Evolutionary conservation across 371 early-diverging fungal species (phyloP).

Genomic region (Basidiobolus meristosporus): DNA sequence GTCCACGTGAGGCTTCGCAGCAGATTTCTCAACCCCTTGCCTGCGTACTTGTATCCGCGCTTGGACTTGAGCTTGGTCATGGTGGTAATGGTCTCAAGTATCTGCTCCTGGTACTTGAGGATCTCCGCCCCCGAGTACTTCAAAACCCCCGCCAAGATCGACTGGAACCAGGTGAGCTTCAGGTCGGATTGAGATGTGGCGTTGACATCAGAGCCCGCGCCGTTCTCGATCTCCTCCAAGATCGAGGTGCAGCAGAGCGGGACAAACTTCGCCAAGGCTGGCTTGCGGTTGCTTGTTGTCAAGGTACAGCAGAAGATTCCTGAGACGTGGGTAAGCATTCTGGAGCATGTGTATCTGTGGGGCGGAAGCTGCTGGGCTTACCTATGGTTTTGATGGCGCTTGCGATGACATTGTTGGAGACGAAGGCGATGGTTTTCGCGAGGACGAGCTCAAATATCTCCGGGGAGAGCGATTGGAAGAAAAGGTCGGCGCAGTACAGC

Average conservation of each 20-base stretch:
- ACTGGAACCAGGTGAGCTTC: conserved; percentile 62
- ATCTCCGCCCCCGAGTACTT: conserved; percentile 24
- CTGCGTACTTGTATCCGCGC: conserved; percentile 52
- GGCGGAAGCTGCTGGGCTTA: conserved; percentile 3
- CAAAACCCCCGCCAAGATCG: conserved; percentile 29
- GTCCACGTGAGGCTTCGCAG: conserved; percentile 17
- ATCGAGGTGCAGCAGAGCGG: conserved; percentile 37
- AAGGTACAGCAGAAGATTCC: conserved; percentile 22
- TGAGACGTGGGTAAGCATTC: conserved; percentile 18
- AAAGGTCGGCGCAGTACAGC: too few species aligned
- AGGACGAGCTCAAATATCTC: too few species aligned
- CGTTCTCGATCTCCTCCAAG: conserved; percentile 39
- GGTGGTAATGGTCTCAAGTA: conserved; percentile 19
- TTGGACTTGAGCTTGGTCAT: conserved; percentile 39
- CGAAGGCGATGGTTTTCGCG: too few species aligned
- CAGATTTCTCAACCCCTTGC: conserved; percentile 24
- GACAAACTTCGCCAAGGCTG: conserved; percentile 30
- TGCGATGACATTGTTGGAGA: too few species aligned
- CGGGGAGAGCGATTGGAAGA: too few species aligned
- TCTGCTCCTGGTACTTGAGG: conserved; percentile 22
- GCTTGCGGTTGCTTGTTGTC: conserved; percentile 18
- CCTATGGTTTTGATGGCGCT: conserved; percentile 6
- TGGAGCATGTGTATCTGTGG: conserved; percentile 14
- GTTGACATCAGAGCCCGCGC: conserved; percentile 37
- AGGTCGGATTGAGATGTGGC: conserved; percentile 40